These are phyloP conservation scores for Otatea glauca DNA, from an alignment of 176 grass and related monocot species.

Conservation along the genomic window DNA sequence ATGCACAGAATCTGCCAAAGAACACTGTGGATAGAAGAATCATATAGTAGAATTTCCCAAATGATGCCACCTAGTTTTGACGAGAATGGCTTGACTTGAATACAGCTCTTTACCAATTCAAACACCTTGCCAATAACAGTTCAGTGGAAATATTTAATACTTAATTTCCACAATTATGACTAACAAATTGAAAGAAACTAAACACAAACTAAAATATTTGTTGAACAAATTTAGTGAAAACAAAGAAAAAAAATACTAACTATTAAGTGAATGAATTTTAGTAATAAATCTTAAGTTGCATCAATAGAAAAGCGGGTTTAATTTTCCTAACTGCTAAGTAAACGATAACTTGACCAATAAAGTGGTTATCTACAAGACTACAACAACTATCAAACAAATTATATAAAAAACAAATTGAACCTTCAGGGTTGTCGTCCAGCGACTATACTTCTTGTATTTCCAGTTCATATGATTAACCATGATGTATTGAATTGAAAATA, in stretches of 20 bases:
- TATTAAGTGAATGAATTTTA: neutral
- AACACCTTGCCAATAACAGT: constrained; percentile 61
- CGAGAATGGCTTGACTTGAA: constrained; percentile 57
- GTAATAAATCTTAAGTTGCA: neutral
- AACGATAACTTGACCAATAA: neutral
- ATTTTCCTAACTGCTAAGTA: constrained; percentile 2
- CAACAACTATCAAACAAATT: constrained; percentile 10
- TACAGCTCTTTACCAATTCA: constrained; percentile 78
- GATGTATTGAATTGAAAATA: constrained; percentile 80
- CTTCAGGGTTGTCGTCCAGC: constrained; percentile 76
- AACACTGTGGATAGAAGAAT: constrained; percentile 76
- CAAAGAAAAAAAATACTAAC: constrained; percentile 1
- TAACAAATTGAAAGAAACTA: constrained; percentile 2
- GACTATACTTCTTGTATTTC: constrained; percentile 76
- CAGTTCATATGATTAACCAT: constrained; percentile 92
- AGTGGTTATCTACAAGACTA: neutral
- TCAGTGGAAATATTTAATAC: constrained; percentile 9
- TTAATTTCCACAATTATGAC: constrained; percentile 23
- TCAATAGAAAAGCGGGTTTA: neutral
- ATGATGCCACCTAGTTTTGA: constrained; percentile 63
- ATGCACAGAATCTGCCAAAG: constrained; percentile 64
- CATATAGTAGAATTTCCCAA: constrained; percentile 78
- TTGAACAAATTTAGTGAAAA: constrained; percentile 1
- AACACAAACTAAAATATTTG: constrained; percentile 11
- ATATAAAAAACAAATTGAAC: constrained; percentile 40